These are phyloP conservation scores for Aspergillus asperescens DNA, from an alignment of 495 filamentous ascomycete species.

Conservation along the genomic window DNA sequence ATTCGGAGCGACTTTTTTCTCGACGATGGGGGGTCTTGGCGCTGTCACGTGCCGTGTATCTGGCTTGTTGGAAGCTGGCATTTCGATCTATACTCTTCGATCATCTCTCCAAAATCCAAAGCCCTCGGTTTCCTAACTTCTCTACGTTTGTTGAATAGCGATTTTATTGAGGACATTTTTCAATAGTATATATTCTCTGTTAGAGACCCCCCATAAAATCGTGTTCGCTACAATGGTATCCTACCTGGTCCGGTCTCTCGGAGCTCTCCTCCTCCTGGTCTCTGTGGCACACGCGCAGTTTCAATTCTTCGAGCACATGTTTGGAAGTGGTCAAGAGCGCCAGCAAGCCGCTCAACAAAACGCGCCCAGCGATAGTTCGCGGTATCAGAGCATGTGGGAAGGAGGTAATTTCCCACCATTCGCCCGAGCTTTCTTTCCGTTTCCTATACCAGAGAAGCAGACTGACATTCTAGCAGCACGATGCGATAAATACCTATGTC, in stretches of 20 bases:
- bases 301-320: constrained; percentile 87
- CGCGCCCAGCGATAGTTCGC: constrained; percentile 66
- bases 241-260: constrained; percentile 26
- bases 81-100: not conserved
- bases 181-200: not conserved
- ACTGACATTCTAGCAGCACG: constrained; percentile 42
- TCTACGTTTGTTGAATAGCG: not conserved
- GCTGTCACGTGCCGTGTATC: constrained; percentile 20
- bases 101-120: not conserved
- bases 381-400: constrained; percentile 70
- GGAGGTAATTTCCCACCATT: constrained; percentile 38
- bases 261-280: constrained; percentile 45
- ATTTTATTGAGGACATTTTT: not conserved
- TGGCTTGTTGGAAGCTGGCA: constrained; percentile 3
- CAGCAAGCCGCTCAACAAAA: constrained; percentile 62
- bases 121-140: not conserved
- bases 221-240: constrained; percentile 24
- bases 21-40: constrained; percentile 26
- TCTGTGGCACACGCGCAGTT: constrained; percentile 63
- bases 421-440: not conserved
- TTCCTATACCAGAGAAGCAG: constrained; percentile 2
- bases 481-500: constrained; percentile 89
- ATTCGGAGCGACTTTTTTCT: constrained; percentile 28
- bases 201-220: not conserved
- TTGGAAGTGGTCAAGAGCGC: constrained; percentile 53